Base-by-base conservation (phyloP, 2,329 filamentous ascomycete genomes). In the Colletotrichum echinochloae region DNA sequence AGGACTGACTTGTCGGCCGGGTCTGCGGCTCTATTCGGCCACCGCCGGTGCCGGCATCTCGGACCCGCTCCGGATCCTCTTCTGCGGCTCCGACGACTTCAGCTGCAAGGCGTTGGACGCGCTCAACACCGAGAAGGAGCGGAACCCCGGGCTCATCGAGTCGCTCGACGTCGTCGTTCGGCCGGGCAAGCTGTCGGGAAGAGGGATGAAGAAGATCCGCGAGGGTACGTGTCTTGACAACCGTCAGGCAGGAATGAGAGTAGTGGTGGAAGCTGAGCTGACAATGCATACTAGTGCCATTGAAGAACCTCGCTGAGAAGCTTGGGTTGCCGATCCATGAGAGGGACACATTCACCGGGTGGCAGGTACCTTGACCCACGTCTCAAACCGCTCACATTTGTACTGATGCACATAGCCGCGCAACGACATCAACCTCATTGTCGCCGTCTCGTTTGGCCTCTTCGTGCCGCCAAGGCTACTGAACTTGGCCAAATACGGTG, bases 401-500 rank as follows among this genome's bases (percentile, higher is more conserved):
- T 48, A 49, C 66, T 73, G 33, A 67, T 35, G 1, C 2, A 41
- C 20, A 35, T 73, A 91, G 86, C 86, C 91, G 41, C 91, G 91
- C 0, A 76, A 78, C 52, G 77, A 83, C 3, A 89, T 90, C 74
- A 94, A 98, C 79, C 84, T 99, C 69, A 88, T 99, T 74, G 85
- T 98, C 55, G 95, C 95, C 57, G 96, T 98, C 5, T 98, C 96
- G 0, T 99, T 98, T 81, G 96, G 96, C 3, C 87, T 97, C 9
- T 92, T 98, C 72, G 91, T 99, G 1, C 96, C 96, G 0, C 86
- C 87, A 0, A 87, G 94, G 5, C 89, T 98, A 20, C 84, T 99
- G 28, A 83, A 83, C 28, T 82, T 82, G 1, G 89, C 92, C 30
- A 89, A 88, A 75, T 97, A 97, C 81, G 95, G 95, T 52, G 96